A percentile compares a stretch with the other conserved stretches of the same genome.
Conservation (phyloP, 163 green algal genomes). For the Botryococcus braunii region DNA sequence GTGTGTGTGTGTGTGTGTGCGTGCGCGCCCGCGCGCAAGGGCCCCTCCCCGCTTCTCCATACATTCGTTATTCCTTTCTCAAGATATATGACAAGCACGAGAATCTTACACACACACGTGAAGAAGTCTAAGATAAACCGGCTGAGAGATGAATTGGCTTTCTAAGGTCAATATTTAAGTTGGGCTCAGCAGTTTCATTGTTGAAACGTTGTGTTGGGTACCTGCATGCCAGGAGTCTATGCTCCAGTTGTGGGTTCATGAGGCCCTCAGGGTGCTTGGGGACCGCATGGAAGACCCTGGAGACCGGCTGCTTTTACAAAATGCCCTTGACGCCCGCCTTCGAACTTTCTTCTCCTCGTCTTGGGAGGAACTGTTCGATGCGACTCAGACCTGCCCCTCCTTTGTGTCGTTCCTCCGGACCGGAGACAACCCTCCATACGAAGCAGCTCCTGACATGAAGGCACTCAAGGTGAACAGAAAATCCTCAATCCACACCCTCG, state of each 20-base stretch:
- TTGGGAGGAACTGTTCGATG: slow-evolving; percentile 58
- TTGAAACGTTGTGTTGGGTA: too few species aligned
- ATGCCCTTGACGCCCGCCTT: slow-evolving; percentile 62
- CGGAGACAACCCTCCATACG: slow-evolving; percentile 28
- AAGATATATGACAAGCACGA: too few species aligned
- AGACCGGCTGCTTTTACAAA: slow-evolving; percentile 62
- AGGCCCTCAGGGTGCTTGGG: slow-evolving; percentile 81
- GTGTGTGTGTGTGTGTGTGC: too few species aligned
- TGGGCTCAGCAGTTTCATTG: too few species aligned
- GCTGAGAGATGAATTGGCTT: too few species aligned
- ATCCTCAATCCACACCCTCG: too few species aligned
- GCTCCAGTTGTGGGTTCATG: slow-evolving; percentile 80
- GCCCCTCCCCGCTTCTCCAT: too few species aligned
- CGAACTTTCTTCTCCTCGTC: slow-evolving; percentile 41
- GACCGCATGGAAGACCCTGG: slow-evolving; percentile 82
- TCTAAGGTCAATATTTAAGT: too few species aligned
- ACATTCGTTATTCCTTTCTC: too few species aligned
- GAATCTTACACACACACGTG: too few species aligned
- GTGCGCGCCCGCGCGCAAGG: too few species aligned
- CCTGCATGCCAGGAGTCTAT: slow-evolving; percentile 75
- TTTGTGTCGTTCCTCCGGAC: slow-evolving; percentile 76
- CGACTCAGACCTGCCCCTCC: slow-evolving; percentile 39
- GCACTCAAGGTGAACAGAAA: neutral
- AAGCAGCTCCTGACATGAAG: slow-evolving; percentile 2
- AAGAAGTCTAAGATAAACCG: too few species aligned